These are phyloP conservation scores for Alternaria sp. DNA, from an alignment of 2,329 filamentous ascomycete species.

Conservation along the genomic window DNA sequence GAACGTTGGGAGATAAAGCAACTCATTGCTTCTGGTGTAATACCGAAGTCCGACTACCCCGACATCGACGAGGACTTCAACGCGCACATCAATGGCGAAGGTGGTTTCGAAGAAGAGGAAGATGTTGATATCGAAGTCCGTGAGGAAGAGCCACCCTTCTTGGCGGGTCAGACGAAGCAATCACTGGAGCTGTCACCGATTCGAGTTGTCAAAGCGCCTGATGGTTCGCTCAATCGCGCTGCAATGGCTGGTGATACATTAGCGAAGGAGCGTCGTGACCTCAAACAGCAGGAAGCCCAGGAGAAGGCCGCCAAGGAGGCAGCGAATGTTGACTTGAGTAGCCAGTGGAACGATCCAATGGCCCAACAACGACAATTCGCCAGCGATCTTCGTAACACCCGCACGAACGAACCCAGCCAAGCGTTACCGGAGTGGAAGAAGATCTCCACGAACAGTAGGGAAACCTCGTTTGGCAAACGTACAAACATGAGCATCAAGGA, in stretches of 20 bases:
- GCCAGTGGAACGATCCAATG: conserved; percentile 98
- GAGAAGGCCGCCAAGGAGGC: conserved; percentile 76
- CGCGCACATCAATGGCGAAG: conserved; percentile 82
- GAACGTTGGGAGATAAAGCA: conserved; percentile 98
- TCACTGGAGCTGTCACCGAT: conserved; percentile 95
- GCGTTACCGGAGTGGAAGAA: conserved; percentile 92
- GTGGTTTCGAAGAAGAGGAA: conserved; percentile 89
- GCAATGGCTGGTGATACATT: conserved; percentile 91
- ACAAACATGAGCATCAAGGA: conserved; percentile 94
- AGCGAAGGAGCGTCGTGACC: conserved; percentile 86
- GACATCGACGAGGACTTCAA: conserved; percentile 95
- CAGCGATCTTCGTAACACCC: conserved; percentile 75
- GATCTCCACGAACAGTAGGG: conserved; percentile 78
- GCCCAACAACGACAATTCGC: conserved; percentile 89
- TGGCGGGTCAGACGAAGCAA: conserved; percentile 95
- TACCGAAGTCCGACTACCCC: conserved; percentile 91
- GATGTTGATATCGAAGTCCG: conserved; percentile 96
- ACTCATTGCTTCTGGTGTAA: conserved; percentile 91
- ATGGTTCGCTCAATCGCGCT: conserved; percentile 96
- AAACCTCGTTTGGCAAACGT: conserved; percentile 81
- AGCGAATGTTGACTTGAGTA: conserved; percentile 79
- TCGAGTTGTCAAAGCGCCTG: conserved; percentile 93
- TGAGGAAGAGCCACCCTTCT: conserved; percentile 95
- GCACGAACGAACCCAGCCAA: conserved; percentile 65
- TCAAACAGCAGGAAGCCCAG: conserved; percentile 86